These are phyloP conservation scores for Zychaea mexicana DNA, from an alignment of 371 early-diverging fungal species.

Conservation along the genomic window DNA sequence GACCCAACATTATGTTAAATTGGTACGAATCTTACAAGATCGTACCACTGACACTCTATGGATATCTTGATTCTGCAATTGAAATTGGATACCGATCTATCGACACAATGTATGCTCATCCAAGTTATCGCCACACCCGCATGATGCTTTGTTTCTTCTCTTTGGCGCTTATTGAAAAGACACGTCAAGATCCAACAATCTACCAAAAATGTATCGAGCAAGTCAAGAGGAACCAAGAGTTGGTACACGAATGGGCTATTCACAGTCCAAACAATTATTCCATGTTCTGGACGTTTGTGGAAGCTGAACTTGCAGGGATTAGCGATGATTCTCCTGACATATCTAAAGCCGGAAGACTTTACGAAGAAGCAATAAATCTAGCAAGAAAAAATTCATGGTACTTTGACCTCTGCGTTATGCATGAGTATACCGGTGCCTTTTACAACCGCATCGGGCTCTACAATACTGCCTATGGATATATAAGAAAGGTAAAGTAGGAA, in stretches of 20 bases:
- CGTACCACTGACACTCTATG: constrained; percentile 40
- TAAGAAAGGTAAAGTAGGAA: constrained; percentile 28
- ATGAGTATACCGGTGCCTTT: constrained; percentile 43
- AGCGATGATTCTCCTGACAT: constrained; percentile 10
- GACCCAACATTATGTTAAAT: constrained; percentile 30
- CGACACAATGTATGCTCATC: constrained; percentile 31
- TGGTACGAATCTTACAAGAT: constrained; percentile 44
- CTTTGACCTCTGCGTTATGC: constrained; percentile 34
- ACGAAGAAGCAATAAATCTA: constrained; percentile 41
- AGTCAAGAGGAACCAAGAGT: constrained; percentile 29
- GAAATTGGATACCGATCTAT: constrained; percentile 31
- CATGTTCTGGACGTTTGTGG: constrained; percentile 36
- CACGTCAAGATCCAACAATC: constrained; percentile 12
- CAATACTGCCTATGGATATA: constrained; percentile 36
- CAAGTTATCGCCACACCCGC: constrained; percentile 38
- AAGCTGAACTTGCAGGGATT: constrained; percentile 1
- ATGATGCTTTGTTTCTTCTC: constrained; percentile 33
- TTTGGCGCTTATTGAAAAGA: constrained; percentile 35
- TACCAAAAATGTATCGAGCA: constrained; percentile 19
- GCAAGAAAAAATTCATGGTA: constrained; percentile 34
- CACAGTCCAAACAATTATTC: constrained; percentile 29
- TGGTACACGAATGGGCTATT: constrained; percentile 27
- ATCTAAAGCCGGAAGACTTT: constrained; percentile 20
- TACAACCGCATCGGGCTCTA: constrained; percentile 35
- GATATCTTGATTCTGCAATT: constrained; percentile 38